Conservation (phyloP, 129 eudicot species). For the Ambrosia trifida region DNA sequence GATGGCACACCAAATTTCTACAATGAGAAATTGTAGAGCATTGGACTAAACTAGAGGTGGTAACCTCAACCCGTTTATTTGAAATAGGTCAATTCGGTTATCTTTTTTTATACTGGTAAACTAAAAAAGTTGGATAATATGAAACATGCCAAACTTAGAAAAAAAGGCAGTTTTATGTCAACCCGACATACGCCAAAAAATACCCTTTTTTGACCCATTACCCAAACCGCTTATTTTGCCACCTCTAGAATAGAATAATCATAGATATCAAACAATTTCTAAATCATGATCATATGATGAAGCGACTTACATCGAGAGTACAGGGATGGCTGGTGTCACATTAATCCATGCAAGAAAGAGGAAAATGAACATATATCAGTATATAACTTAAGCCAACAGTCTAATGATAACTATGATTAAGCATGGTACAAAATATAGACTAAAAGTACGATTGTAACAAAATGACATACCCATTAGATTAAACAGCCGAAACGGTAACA, state of each 20-base stretch:
- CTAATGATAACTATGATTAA: not conserved
- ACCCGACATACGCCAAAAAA: not conserved
- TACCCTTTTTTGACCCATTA: not conserved
- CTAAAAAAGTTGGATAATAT: too few relatives aligned
- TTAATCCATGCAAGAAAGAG: constrained; percentile 43
- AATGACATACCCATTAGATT: constrained; percentile 75
- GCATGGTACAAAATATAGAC: not conserved
- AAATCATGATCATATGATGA: constrained; percentile 11
- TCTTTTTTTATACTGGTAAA: too few relatives aligned
- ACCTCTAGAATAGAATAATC: not conserved
- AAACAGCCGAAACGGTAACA: constrained; percentile 86
- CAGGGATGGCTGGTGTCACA: constrained; percentile 75
- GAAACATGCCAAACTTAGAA: not conserved
- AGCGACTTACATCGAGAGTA: constrained; percentile 87
- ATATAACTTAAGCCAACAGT: not conserved
- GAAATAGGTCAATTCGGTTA: not conserved
- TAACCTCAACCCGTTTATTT: not conserved
- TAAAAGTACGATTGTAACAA: not conserved
- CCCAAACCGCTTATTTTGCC: not conserved
- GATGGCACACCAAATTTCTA: constrained; percentile 3
- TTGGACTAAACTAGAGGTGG: not conserved
- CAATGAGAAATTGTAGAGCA: not conserved
- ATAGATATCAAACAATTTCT: not conserved
- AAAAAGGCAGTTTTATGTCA: not conserved
- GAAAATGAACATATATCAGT: constrained; percentile 6